Base-by-base conservation (phyloP, 176 grass and related monocot genomes). In the Stipa capillata region DNA sequence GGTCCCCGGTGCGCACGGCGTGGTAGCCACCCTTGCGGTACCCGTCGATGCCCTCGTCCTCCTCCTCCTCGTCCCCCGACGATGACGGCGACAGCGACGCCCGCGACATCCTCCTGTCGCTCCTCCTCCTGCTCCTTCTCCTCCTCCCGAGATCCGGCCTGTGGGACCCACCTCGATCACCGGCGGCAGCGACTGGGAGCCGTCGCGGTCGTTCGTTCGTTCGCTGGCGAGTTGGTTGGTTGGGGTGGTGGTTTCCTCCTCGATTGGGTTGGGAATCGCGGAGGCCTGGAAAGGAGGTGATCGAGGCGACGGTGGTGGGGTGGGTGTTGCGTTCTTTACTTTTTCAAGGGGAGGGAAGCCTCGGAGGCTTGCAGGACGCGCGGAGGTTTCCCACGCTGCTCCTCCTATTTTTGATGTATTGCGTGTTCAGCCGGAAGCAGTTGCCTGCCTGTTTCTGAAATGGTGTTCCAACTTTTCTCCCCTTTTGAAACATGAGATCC, bases 21-120 rank as follows among this genome's bases (percentile, higher is more conserved):
- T 97, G 94, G 89, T 97, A 97, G 0, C 95, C 95, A 21, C 95
- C 95, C 95, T 98, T 98, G 66, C 92, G 89, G 80, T 97, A 97
- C 8, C 87, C 89, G 59, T 92, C 94, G 37, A 89, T 85, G 71
- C 89, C 94, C 87, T 97, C 94, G 85, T 97, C 91, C 50, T 97
- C 94, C 82, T 97, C 94, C 41, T 79, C 85, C 72, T 88, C 89
- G 29, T 87, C 86, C 33, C 87, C 89, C 74, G 91, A 90, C 85
- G 90, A 82, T 23, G 91, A 92, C 39, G 88, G 85, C 73, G 94
- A 90, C 60, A 85, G 57, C 51, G 77, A 91, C 80, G 83, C 79
- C 61, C 71, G 79, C 89, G 89, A 93, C 94, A 89, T 85, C 35
- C 31, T 64, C 39, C n/a, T 4, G 20, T n/a, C 73, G 21, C 48